A percentile compares a stretch with the other conserved stretches of the same genome.
Evolutionary conservation across 2,329 filamentous ascomycete species (phyloP).

Genomic region (Furcasterigmium sp.): DNA sequence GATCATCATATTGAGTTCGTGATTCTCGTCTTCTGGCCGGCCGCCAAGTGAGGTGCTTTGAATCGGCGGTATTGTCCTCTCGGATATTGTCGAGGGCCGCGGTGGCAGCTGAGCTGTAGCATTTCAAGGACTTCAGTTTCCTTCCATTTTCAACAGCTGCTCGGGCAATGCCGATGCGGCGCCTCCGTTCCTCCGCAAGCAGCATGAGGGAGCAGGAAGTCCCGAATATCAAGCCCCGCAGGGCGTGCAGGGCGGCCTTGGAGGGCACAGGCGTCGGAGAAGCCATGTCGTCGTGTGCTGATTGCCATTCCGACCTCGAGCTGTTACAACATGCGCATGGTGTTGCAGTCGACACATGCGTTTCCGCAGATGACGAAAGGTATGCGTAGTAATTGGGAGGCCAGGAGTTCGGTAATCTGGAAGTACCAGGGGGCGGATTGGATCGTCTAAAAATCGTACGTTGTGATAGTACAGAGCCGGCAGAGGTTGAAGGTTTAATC

Average conservation of each 20-base stretch:
- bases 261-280: conserved; percentile 45
- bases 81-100: conserved; percentile 13
- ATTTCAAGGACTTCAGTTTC: conserved; percentile 37
- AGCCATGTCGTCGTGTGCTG: conserved; percentile 30
- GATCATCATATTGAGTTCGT: not conserved
- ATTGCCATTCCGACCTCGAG: conserved; percentile 8
- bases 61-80: conserved; percentile 15
- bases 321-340: too few species aligned
- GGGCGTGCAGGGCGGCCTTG: conserved; percentile 48
- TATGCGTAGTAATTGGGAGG: too few species aligned
- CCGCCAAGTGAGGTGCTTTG: conserved; percentile 18
- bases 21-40: not conserved
- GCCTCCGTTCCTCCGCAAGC: conserved; percentile 51
- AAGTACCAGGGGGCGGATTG: too few species aligned
- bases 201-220: conserved; percentile 52
- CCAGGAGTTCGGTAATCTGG: too few species aligned
- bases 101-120: conserved; percentile 17
- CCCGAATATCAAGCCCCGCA: conserved; percentile 50
- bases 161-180: conserved; percentile 45
- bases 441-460: too few species aligned
- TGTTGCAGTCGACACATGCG: too few species aligned
- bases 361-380: too few species aligned
- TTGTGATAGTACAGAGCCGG: too few species aligned
- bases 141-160: conserved; percentile 47
- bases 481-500: too few species aligned